Evolutionary conservation across 805 yeast genomes (phyloP).

Genomic region (Starmera pachycereana): DNA sequence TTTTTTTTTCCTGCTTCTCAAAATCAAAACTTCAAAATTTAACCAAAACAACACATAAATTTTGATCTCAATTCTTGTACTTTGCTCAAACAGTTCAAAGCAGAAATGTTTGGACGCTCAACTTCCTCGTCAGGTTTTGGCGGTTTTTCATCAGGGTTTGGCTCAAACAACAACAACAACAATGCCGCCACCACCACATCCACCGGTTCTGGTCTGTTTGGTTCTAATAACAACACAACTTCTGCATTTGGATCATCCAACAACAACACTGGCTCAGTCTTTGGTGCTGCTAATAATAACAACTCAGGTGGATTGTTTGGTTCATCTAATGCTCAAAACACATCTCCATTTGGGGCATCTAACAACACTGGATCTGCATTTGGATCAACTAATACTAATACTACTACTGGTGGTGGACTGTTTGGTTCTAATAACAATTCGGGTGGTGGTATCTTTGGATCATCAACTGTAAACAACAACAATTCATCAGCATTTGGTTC

Average conservation of each 20-base stretch:
- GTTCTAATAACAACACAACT: conserved; percentile 7
- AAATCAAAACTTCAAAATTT: no score
- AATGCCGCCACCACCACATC: no score
- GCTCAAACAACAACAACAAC: conserved; percentile 5
- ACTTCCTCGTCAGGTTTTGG: conserved; percentile 21
- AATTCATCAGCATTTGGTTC: conserved; percentile 21
- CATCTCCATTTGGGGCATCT: conserved; percentile 12
- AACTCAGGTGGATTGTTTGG: conserved; percentile 1
- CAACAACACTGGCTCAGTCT: conserved; percentile 20
- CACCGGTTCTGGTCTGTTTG: conserved; percentile 15
- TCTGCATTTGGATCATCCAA: conserved; percentile 15
- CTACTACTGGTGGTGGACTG: conserved; percentile 19
- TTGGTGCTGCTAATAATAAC: conserved; percentile 19
- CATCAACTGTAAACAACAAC: conserved; percentile 1
- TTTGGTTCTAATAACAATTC: conserved; percentile 20
- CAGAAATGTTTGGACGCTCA: conserved; percentile 18
- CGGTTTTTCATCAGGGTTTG: conserved; percentile 19
- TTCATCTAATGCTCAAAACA: conserved; percentile 1
- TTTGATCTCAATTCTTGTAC: not conserved
- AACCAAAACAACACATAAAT: not conserved
- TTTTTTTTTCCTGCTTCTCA: no score
- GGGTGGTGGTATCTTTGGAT: conserved; percentile 4
- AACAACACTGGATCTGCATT: conserved; percentile 16
- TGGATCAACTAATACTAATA: conserved; percentile 18
- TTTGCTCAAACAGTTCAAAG: no score